Percentiles rank a stretch among this genome's conserved stretches.
phyloP scores from a whole-genome alignment of 306 rosid species.

The Lathyrus tuberosus region DNA sequence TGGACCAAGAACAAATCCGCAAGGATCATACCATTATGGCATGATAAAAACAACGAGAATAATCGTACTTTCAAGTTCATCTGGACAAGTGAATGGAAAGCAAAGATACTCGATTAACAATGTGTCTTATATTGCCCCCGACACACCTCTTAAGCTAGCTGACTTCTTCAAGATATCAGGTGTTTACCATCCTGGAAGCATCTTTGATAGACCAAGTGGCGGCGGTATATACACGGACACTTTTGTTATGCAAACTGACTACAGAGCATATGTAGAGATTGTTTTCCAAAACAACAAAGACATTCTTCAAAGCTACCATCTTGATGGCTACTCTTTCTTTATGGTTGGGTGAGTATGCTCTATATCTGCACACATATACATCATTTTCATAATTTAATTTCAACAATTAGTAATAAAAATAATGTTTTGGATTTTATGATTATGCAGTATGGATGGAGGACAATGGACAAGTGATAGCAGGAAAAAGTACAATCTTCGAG shows the following conservation, averaged over 20 bases:
- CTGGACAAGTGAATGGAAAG: slow-evolving; percentile 73
- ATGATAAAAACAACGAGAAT: slow-evolving; percentile 65
- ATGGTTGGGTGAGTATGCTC: slow-evolving; percentile 75
- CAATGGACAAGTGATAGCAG: slow-evolving; percentile 72
- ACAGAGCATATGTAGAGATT: no score
- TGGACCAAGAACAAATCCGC: slow-evolving; percentile 98
- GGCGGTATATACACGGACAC: no score
- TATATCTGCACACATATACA: neutral
- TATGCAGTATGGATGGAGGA: slow-evolving; percentile 98
- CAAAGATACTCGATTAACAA: slow-evolving; percentile 92
- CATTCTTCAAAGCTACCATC: slow-evolving; percentile 78
- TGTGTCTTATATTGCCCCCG: no score
- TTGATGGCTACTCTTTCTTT: slow-evolving; percentile 90
- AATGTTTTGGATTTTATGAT: no score
- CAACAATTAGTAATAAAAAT: neutral
- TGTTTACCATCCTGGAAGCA: no score
- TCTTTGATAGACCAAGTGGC: no score
- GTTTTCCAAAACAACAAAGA: no score
- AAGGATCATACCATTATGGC: slow-evolving; percentile 97
- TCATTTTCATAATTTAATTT: neutral
- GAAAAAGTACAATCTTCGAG: slow-evolving; percentile 78
- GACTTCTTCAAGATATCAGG: no score
- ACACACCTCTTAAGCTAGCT: no score
- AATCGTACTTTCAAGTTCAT: slow-evolving; percentile 59
- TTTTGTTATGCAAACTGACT: no score